phyloP scores from a whole-genome alignment of 2,329 filamentous ascomycete species.

The Cladosporium cucumerinum region DNA sequence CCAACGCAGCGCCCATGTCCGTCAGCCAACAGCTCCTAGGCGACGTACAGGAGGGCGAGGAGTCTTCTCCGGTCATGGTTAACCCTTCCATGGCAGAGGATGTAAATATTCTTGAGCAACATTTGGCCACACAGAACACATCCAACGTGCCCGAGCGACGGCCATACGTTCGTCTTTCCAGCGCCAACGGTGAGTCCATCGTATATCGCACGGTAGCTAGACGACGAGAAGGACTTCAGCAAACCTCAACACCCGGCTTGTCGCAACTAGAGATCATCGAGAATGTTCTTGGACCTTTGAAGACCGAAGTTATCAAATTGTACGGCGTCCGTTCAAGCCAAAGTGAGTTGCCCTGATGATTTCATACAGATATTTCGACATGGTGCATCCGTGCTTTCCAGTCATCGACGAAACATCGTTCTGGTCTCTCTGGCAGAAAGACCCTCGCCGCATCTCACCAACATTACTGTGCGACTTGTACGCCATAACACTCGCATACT shows the following conservation, averaged over 20 bases:
- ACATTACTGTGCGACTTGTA: conserved; percentile 36
- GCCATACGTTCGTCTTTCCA: conserved; percentile 51
- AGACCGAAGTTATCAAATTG: conserved; percentile 41
- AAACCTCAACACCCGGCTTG: conserved; percentile 31
- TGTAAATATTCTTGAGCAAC: conserved; percentile 39
- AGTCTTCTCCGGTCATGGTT: conserved; percentile 29
- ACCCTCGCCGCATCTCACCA: conserved; percentile 31
- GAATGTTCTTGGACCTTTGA: conserved; percentile 39
- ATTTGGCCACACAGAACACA: conserved; percentile 35
- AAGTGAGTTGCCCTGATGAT: background rate
- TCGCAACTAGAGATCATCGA: conserved; percentile 42
- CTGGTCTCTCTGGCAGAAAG: conserved; percentile 34
- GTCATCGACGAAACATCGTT: conserved; percentile 40
- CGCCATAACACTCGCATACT: conserved; percentile 37
- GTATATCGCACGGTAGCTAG: conserved; percentile 48
- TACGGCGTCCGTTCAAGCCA: background rate
- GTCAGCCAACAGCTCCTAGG: background rate
- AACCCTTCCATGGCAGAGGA: conserved; percentile 42
- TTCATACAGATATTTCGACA: conserved; percentile 39
- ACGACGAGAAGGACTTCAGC: conserved; percentile 42
- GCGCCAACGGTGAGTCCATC: conserved; percentile 40
- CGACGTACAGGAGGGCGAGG: background rate
- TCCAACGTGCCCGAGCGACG: conserved; percentile 30
- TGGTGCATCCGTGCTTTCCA: conserved; percentile 39
- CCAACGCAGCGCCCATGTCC: background rate